Evolutionary conservation across 495 filamentous ascomycete species (phyloP).

Genomic region (Aspergillus mulundensis): DNA sequence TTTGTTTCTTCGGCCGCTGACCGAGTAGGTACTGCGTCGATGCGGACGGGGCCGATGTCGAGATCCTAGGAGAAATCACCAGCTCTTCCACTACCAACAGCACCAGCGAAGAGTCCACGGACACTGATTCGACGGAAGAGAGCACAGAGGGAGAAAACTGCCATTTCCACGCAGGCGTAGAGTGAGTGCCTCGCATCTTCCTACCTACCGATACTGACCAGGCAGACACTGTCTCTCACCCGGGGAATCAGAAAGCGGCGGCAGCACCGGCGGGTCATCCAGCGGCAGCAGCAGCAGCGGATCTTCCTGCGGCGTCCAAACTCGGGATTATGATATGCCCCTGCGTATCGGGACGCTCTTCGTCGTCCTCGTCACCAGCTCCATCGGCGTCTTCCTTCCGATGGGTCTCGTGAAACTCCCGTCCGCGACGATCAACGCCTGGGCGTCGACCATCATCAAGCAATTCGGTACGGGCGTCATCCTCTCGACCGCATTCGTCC

Average conservation of each 20-base stretch:
- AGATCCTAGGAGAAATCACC: conserved; percentile 26
- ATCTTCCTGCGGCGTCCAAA: conserved; percentile 36
- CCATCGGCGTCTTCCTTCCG: conserved; percentile 43
- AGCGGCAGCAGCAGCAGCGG: conserved; percentile 28
- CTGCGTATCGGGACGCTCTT: conserved; percentile 60
- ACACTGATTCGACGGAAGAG: conserved; percentile 4
- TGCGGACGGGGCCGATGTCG: conserved; percentile 45
- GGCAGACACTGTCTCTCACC: background rate
- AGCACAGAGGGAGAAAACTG: conserved; percentile 33
- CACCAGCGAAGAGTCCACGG: conserved; percentile 12
- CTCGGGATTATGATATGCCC: conserved; percentile 55
- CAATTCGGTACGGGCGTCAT: conserved; percentile 76
- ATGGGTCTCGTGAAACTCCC: conserved; percentile 34
- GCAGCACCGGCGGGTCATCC: conserved; percentile 12
- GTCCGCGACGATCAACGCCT: conserved; percentile 36
- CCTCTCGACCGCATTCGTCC: conserved; percentile 66
- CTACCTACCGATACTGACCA: background rate
- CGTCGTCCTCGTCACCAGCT: conserved; percentile 50
- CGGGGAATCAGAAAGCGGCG: conserved; percentile 27
- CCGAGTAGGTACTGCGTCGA: conserved; percentile 42
- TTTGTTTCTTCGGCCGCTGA: background rate
- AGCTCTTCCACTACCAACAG: conserved; percentile 19
- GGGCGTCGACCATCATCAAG: conserved; percentile 46
- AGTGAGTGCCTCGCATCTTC: conserved; percentile 36
- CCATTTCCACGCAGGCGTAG: conserved; percentile 65